phyloP scores from a whole-genome alignment of 495 filamentous ascomycete genomes.

The Beverwykella pulmonaria region DNA sequence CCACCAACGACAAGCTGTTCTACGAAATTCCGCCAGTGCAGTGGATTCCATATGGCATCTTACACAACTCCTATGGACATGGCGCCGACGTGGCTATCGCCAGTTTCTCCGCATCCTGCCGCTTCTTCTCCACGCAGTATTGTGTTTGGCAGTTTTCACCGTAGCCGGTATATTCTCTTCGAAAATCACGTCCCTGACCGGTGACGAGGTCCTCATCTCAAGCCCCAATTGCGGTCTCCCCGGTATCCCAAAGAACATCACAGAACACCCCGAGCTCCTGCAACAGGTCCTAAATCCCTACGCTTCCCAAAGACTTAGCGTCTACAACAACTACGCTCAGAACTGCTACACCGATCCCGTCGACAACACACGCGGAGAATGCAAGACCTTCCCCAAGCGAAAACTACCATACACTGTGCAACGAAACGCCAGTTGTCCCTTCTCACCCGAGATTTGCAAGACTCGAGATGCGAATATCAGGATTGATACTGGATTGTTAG shows the following conservation, averaged over 20 bases:
- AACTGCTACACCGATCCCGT: constrained; percentile 9
- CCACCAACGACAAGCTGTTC: constrained; percentile 18
- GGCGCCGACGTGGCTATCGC: constrained; percentile 14
- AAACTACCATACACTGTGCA: neutral
- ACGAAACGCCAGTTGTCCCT: constrained; percentile 12
- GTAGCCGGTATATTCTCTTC: constrained; percentile 12
- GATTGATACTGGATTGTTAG: constrained; percentile 19
- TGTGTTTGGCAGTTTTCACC: constrained; percentile 20
- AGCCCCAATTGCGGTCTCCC: constrained; percentile 6
- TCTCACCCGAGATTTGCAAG: constrained; percentile 13
- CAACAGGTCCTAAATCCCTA: neutral
- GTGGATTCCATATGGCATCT: neutral
- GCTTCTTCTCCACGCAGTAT: constrained; percentile 38
- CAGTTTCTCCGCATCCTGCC: constrained; percentile 39
- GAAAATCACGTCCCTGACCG: neutral
- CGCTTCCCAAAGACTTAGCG: neutral
- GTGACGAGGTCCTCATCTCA: neutral
- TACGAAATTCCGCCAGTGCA: constrained; percentile 15
- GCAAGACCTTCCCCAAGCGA: neutral
- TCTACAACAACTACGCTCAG: neutral
- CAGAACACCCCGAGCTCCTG: neutral
- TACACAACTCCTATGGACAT: neutral
- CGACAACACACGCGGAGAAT: neutral
- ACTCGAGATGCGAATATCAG: constrained; percentile 12
- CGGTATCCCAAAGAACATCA: neutral